Conservation (phyloP, 306 rosid species). For the Fagus crenata region DNA sequence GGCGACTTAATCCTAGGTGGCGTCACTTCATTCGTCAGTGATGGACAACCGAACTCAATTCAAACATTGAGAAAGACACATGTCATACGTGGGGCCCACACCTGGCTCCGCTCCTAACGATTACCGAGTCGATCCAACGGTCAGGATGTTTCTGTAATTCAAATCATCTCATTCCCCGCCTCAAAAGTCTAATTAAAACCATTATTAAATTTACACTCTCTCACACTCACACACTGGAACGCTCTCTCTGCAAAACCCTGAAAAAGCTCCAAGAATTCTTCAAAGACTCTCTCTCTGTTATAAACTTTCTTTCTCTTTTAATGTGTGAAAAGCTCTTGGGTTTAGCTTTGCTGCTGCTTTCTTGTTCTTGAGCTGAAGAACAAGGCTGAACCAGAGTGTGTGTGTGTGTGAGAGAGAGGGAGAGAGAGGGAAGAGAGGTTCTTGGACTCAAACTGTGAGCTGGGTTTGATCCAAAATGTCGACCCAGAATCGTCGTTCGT, state of each 20-base stretch:
- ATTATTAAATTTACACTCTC: constrained; percentile 40
- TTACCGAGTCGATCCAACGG: constrained; percentile 53
- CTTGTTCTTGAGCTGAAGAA: constrained; percentile 32
- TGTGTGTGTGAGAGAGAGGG: too few species aligned
- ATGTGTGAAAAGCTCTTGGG: background rate
- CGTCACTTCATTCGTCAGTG: background rate
- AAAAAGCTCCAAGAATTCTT: background rate
- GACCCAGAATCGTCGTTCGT: constrained; percentile 68
- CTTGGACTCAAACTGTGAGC: constrained; percentile 6
- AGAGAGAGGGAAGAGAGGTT: background rate
- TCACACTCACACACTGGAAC: background rate
- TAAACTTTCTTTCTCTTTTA: background rate
- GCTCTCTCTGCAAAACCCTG: constrained; percentile 9
- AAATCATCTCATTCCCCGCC: constrained; percentile 71
- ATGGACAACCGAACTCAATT: background rate
- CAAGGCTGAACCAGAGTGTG: background rate
- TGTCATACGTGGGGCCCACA: constrained; percentile 46
- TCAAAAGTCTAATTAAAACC: constrained; percentile 30
- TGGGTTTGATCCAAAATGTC: constrained; percentile 52
- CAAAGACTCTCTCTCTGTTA: background rate
- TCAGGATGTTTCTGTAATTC: constrained; percentile 47
- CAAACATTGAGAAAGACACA: background rate
- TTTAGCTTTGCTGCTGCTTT: constrained; percentile 25
- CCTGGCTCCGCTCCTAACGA: constrained; percentile 64
- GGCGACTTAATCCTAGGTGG: constrained; percentile 30